A percentile compares a stretch with the other conserved stretches of the same genome.
Conservation (phyloP, 257 asterid species). For the Solanum chaucha region DNA sequence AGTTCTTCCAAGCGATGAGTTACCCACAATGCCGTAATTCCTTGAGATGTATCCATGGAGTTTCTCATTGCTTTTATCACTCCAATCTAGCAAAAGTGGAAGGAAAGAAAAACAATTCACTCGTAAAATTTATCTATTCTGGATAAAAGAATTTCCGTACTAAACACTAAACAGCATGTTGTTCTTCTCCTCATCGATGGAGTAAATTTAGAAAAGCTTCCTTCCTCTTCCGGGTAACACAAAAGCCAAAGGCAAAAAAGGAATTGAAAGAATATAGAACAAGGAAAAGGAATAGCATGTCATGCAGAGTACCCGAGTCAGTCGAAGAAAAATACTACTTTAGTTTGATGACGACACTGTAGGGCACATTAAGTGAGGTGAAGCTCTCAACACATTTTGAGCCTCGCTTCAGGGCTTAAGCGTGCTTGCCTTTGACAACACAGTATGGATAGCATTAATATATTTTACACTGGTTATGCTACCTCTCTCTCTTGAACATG, state of each 20-base stretch:
- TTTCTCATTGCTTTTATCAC: slow-evolving; percentile 73
- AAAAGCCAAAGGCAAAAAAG: neutral
- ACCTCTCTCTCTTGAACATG: neutral
- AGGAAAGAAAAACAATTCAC: neutral
- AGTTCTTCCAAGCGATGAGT: slow-evolving; percentile 87
- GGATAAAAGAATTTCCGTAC: neutral
- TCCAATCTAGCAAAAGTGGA: slow-evolving; percentile 40
- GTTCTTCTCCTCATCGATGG: neutral
- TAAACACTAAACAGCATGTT: neutral
- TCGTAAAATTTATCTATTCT: neutral
- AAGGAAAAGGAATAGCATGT: neutral
- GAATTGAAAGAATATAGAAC: neutral
- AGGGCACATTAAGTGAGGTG: neutral
- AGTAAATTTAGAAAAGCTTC: neutral
- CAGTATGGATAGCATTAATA: neutral
- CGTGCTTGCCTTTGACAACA: neutral
- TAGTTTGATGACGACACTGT: neutral
- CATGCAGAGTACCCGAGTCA: neutral
- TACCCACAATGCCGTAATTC: slow-evolving; percentile 86
- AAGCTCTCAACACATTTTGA: neutral
- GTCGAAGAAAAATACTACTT: neutral
- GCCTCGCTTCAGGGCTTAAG: neutral
- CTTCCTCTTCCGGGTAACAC: neutral
- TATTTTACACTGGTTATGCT: neutral
- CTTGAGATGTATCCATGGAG: slow-evolving; percentile 45